Evolutionary conservation across 805 yeast species (phyloP).

Genomic region (Clavispora asparagi): DNA sequence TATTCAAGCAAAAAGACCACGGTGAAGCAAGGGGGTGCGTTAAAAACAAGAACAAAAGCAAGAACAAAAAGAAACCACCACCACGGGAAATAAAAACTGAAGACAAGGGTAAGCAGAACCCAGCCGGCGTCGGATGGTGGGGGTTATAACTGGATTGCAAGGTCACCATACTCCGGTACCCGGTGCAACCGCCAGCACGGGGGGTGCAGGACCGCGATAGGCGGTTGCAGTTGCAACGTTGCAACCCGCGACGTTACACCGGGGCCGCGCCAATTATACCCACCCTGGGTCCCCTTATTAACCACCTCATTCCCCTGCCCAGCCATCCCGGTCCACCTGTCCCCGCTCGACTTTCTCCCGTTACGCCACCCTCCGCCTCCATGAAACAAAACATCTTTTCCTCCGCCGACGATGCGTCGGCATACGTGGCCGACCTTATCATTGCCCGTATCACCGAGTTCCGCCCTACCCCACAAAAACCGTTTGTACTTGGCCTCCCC

Average conservation of each 20-base stretch:
- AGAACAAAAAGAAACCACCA: too few species aligned
- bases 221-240: constrained; percentile 10
- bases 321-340: neutral
- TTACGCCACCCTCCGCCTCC: too few species aligned
- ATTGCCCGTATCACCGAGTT: constrained; percentile 39
- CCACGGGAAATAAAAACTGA: too few species aligned
- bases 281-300: neutral
- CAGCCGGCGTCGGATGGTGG: too few species aligned
- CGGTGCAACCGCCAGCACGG: neutral
- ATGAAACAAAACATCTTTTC: constrained; percentile 23
- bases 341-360: too few species aligned
- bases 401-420: constrained; percentile 36
- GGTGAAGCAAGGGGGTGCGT: too few species aligned
- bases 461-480: constrained; percentile 38
- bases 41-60: too few species aligned
- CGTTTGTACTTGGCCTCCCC: constrained; percentile 55
- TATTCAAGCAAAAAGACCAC: too few species aligned
- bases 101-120: too few species aligned
- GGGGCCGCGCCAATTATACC: neutral
- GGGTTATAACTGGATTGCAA: too few species aligned
- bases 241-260: constrained; percentile 2
- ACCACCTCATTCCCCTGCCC: neutral
- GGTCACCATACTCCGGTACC: too few species aligned
- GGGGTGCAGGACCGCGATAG: neutral
- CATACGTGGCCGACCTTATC: constrained; percentile 42